Base-by-base conservation (phyloP, 768 basidiomycete genomes). In the Tulasnella sp. region DNA sequence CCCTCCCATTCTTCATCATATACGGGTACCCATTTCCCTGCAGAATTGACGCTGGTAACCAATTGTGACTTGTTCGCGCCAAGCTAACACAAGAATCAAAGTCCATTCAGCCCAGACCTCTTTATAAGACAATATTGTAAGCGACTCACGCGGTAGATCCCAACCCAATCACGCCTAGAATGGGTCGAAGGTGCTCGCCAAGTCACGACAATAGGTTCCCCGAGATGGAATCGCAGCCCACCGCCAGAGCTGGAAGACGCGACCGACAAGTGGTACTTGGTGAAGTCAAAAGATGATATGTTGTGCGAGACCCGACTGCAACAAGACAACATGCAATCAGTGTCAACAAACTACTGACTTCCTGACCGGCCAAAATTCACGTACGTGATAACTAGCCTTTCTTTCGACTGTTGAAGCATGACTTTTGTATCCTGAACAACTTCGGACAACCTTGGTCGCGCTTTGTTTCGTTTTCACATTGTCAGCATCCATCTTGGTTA, bases 151-250 rank as follows among this genome's bases (percentile, higher is more conserved):
- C 85, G 78, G 68, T 92, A 92, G 24, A 97, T 80, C 13, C 94
- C 96, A 67, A 99, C 87, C 96, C 96, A 98, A 70, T 99, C 96
- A 65, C 83, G 82, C 11, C 88, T 79, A 11, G 93, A 94, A 68
- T 97, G 95, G 56, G 81, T 79, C 34, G 75, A 72, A 1, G 95
- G 94, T 0, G 89, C 94, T 64, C 83, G 81, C 94, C 94, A 98
- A 49, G 80, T 79, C 48, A 99, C 77, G 2, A 71, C 77, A 65
- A 99, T 92, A 1, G 88, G 84, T 69, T 98, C 90, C 32, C 96
- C 96, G 50, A 97, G 81, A 69, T 90, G 86, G 78, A 86, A 98
- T 3, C 80, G 78, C 24, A 75, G 74, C 5, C 74, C 66, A 4
- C 80, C 78, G 9, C 77, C 77, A 10, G 75, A 67, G 64, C 76